Evolutionary conservation across 345 rosid genomes (phyloP).

Genomic region (Eucalyptus lansdowneana): DNA sequence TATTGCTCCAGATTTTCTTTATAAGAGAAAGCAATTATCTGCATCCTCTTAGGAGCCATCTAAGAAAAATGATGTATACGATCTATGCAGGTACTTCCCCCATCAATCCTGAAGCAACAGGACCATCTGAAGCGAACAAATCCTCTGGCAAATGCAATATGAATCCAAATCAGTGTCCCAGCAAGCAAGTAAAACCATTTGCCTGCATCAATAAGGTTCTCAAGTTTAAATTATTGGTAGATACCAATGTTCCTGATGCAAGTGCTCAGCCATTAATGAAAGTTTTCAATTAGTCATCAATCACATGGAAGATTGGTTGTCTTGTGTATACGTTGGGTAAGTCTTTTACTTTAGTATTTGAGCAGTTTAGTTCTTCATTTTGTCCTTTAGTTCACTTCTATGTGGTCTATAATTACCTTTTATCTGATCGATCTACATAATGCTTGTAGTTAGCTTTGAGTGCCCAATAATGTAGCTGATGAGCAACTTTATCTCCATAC

Average conservation of each 20-base stretch:
- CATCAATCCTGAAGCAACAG: neutral
- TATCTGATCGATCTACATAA: neutral
- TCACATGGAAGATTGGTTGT: neutral
- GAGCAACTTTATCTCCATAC: neutral
- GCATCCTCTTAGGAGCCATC: neutral
- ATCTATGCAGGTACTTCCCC: neutral
- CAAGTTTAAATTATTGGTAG: neutral
- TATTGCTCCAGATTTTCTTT: neutral
- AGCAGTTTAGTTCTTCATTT: neutral
- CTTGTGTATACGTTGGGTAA: neutral
- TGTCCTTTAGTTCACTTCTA: neutral
- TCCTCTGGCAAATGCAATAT: neutral
- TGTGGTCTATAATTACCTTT: neutral
- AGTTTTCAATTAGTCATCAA: neutral
- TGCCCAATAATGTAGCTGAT: neutral
- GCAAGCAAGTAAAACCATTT: neutral
- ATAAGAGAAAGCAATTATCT: neutral
- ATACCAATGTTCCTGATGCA: neutral
- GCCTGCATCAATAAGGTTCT: neutral
- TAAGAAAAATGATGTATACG: neutral
- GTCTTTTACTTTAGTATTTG: neutral
- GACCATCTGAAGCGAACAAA: neutral
- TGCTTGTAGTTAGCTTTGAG: neutral
- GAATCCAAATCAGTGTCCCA: neutral
- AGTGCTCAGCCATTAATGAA: neutral